These are phyloP conservation scores for Musa beccarii DNA, from an alignment of 176 grass and related monocot genomes.

Conservation along the genomic window DNA sequence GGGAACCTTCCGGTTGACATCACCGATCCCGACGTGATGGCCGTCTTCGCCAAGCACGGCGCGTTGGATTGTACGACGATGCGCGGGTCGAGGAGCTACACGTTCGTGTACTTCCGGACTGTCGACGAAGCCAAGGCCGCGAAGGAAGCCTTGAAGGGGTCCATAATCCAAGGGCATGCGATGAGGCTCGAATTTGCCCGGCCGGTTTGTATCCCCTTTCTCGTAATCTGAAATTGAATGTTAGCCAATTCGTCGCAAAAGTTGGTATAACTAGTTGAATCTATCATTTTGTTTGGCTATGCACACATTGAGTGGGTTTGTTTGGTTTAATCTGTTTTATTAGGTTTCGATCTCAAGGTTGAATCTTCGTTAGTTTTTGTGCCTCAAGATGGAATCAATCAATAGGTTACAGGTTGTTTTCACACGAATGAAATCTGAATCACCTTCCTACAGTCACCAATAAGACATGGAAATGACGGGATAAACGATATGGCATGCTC, in stretches of 20 bases:
- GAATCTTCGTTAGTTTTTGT: too few relatives aligned
- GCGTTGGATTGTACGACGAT: constrained; percentile 62
- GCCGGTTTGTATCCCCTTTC: constrained; percentile 39
- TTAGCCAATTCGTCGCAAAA: background rate
- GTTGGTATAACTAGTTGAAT: too few relatives aligned
- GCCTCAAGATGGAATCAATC: too few relatives aligned
- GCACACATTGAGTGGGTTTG: too few relatives aligned
- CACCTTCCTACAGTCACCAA: too few relatives aligned
- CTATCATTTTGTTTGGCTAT: background rate
- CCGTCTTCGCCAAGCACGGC: constrained; percentile 29
- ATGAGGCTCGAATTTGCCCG: constrained; percentile 60
- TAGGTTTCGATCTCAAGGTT: background rate
- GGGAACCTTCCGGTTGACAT: constrained; percentile 43
- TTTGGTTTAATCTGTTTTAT: too few relatives aligned
- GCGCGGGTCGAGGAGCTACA: constrained; percentile 51
- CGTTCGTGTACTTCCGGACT: constrained; percentile 70
- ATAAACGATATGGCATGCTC: too few relatives aligned
- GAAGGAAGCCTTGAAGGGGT: constrained; percentile 39
- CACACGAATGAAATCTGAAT: too few relatives aligned
- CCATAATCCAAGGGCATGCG: constrained; percentile 34
- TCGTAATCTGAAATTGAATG: background rate
- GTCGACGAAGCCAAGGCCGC: constrained; percentile 38
- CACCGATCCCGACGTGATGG: constrained; percentile 47
- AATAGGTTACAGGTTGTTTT: too few relatives aligned
- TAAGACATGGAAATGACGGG: too few relatives aligned